These are phyloP conservation scores for Verticillium nubilum DNA, from an alignment of 2,329 filamentous ascomycete species.

Conservation along the genomic window DNA sequence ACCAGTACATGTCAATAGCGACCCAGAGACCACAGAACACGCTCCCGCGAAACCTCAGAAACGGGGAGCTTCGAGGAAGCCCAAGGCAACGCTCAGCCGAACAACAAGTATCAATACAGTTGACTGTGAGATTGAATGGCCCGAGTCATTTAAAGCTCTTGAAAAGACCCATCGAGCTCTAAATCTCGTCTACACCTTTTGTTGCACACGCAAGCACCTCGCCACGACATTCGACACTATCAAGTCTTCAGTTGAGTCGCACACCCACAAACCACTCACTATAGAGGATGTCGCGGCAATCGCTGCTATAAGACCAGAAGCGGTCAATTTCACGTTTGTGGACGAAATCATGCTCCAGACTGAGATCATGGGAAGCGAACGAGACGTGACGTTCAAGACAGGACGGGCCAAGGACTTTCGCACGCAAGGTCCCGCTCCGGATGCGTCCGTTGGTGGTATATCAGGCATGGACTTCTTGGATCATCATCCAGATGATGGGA, in stretches of 20 bases:
- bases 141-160: conserved; percentile 65
- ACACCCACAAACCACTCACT: conserved; percentile 65
- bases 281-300: conserved; percentile 80
- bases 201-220: conserved; percentile 85
- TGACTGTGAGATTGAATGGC: conserved; percentile 56
- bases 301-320: conserved; percentile 68
- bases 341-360: conserved; percentile 79
- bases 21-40: neutral
- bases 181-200: conserved; percentile 93
- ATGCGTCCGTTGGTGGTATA: conserved; percentile 51
- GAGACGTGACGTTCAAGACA: conserved; percentile 59
- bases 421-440: conserved; percentile 42
- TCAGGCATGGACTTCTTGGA: conserved; percentile 42
- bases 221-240: conserved; percentile 90
- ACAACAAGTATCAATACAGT: conserved; percentile 11
- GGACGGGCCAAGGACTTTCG: conserved; percentile 45
- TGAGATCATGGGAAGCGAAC: conserved; percentile 64
- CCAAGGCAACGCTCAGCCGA: conserved; percentile 6
- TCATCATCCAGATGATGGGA: conserved; percentile 18
- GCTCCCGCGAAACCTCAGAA: conserved; percentile 4
- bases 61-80: conserved; percentile 7
- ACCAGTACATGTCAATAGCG: neutral
- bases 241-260: conserved; percentile 74
- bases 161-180: conserved; percentile 76
- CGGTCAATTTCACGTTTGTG: conserved; percentile 80